Evolutionary conservation across 202 grass and related monocot species (phyloP), one percentile per base, ranked within the genome.

Genomic region (Dendrocalamus latiflorus): DNA sequence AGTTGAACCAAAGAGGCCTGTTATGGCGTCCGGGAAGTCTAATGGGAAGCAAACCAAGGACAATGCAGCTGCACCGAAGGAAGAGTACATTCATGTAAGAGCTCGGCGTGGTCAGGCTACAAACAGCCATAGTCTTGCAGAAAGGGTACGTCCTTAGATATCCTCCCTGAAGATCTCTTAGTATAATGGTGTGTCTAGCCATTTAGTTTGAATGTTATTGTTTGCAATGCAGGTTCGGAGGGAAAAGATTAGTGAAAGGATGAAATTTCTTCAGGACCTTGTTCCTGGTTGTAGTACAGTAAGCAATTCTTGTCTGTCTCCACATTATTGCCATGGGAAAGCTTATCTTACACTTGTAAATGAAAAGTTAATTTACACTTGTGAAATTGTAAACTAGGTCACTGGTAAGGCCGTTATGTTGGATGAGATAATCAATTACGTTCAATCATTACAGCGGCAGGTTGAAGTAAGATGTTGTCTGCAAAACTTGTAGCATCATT

Each of bases 351-450:
- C 9, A 51, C 5, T 25, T 43, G 21, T 51, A 49, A 78, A 9
- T 9, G 10, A 21, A 14, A 59, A 50, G 14, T 79, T 22, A 36
- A 47, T 53, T 70, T 41, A 48, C 6, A 75, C 56, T 37, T 51
- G 2, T 15, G 9, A 82, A 26, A 65, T 18, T 71, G 21, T 81
- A 50, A 63, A 72, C 58, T 65, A 94, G 93, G 90, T 94, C 37
- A 94, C 86, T 5, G 93, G 93, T 78, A 94, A 94, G 80, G 87
- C 93, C 18, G 87, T 94, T 41, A 94, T 94, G 93, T 79, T 94
- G 56, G 93, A 94, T 81, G 93, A 94, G 80, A 94, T 94, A 68
- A 92, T 94, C 82, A 94, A 94, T 63, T 94, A 94, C 53, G 93
- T 94, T 65, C 90, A 94, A 76, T 94, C 93, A 48, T 84, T 94